Evolutionary conservation across 768 basidiomycete species (phyloP), one percentile per base, ranked within the genome.

Genomic region (Boletus reticulatus): DNA sequence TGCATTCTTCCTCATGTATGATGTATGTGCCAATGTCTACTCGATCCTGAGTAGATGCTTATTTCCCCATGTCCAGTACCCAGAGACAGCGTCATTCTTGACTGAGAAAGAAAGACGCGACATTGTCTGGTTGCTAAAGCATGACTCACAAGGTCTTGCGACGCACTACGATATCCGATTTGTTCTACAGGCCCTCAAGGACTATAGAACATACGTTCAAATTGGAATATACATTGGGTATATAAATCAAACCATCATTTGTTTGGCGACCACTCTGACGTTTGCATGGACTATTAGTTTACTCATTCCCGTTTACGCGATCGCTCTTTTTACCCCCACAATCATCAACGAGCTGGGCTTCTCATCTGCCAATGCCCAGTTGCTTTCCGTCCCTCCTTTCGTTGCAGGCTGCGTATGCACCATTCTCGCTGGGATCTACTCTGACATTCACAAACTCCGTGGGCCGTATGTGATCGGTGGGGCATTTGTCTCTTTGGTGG

Each of bases 71-170:
- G 14, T 22, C 2, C 55, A 81, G 80, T 84, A 80, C 65, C 82
- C 84, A 24, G 78, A 80, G 58, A 85, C 83, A 2, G 84, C 84
- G 12, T 73, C 68, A 22, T 86, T 84, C 70, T 67, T 85, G 53
- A 78, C 74, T 12, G 71, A 74, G 10, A 52, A 60, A 2, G 84
- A 85, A 60, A 75, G 74, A 45, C 60, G 50, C 42, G 60, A 67
- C 46, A 67, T 83, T 7, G 54, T 76, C 13, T 42, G 2, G n/a
- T 38, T 51, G 17, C 63, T 83, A 50, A 76, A 74, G 56, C 73
- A 76, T 47, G 81, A 82, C 48, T 63, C 71, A 2, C 75, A 75
- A 58, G 73, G 74, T 55, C 75, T 76, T 24, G 73, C 78, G 10
- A 80, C 76, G 1, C 75, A 80, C 52, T 81, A 72, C 47, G 69